Evolutionary conservation across 2,329 filamentous ascomycete genomes (phyloP), one percentile per base, ranked within the genome.

Genomic region (Hirsutella minnesotensis): DNA sequence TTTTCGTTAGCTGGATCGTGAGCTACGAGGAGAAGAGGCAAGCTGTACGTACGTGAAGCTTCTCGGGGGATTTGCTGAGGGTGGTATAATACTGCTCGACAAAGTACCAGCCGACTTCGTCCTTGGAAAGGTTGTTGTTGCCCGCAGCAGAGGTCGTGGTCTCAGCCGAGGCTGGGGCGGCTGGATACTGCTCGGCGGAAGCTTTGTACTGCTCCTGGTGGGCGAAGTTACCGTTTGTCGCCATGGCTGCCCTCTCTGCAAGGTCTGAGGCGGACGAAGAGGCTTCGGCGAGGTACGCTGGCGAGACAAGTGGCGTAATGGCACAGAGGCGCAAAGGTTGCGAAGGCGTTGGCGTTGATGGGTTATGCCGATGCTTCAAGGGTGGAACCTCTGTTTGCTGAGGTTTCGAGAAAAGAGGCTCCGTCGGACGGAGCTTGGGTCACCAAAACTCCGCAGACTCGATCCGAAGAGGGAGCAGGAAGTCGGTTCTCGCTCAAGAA

Each of bases 1-100:
- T 21, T 31, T 46, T 37, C 35, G 27, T 33, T 16, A 19, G 20
- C 20, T 8, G n/a, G 24, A n/a, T n/a, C 37, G 15, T 10, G 3
- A 15, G 24, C n/a, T 5, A 22, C 3, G 22, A 15, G 20, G 33
- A 12, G 20, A 21, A 18, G 16, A 19, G 22, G 21, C 16, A 24
- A 37, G 13, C 15, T 4, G 7, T 34, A 67, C 77, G 56, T 67
- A 82, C 78, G 60, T 88, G 90, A 56, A 98, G 84, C 68, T 92
- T 94, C 61, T 95, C 88, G 19, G 92, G 89, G 52, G 73, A 85
- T 67, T 90, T 89, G 79, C 89, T 95, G 59, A 98, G 70, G 48
- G 88, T 98, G 54, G 86, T 96, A 70, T 98, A 98, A 74, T 95
- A 98, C 67, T 95, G 88, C 76, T 96, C 89, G 46, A 98, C 92